A percentile compares a stretch with the other conserved stretches of the same genome.
Evolutionary conservation across 495 filamentous ascomycete species (phyloP).

Genomic region (Penicillium salamii): DNA sequence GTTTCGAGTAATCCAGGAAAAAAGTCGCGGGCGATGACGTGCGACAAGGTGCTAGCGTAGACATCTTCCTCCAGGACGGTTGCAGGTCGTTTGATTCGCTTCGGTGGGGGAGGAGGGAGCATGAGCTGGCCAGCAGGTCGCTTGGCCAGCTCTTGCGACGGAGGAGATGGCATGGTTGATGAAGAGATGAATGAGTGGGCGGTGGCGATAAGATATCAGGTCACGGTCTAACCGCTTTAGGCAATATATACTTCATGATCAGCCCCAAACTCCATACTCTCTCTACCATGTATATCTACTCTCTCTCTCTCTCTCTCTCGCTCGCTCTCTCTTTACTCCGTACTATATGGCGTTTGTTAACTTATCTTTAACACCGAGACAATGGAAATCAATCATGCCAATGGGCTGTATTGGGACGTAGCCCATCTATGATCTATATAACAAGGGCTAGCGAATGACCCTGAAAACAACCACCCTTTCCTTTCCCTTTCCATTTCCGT

Average conservation of each 20-base stretch:
- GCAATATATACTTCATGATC: slow-evolving; percentile 1
- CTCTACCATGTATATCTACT: too few species aligned
- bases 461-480: slow-evolving; percentile 5
- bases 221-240: slow-evolving; percentile 10
- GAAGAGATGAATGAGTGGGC: neutral
- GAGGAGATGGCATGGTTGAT: slow-evolving; percentile 16
- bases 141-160: slow-evolving; percentile 36
- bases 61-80: slow-evolving; percentile 91
- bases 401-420: slow-evolving; percentile 1
- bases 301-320: too few species aligned
- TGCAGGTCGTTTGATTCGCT: slow-evolving; percentile 88
- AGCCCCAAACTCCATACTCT: too few species aligned
- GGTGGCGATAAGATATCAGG: slow-evolving; percentile 11
- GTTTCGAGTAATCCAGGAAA: slow-evolving; percentile 88
- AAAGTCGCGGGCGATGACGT: slow-evolving; percentile 96
- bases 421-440: slow-evolving; percentile 16
- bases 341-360: too few species aligned
- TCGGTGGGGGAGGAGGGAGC: slow-evolving; percentile 84
- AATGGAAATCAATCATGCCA: neutral
- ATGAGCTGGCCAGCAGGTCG: slow-evolving; percentile 70
- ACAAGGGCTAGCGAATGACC: slow-evolving; percentile 21
- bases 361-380: neutral
- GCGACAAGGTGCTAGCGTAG: slow-evolving; percentile 85
- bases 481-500: slow-evolving; percentile 23
- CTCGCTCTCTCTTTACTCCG: too few species aligned